These are phyloP conservation scores for Colletotrichum musicola DNA, from an alignment of 2,329 filamentous ascomycete species.

Conservation along the genomic window DNA sequence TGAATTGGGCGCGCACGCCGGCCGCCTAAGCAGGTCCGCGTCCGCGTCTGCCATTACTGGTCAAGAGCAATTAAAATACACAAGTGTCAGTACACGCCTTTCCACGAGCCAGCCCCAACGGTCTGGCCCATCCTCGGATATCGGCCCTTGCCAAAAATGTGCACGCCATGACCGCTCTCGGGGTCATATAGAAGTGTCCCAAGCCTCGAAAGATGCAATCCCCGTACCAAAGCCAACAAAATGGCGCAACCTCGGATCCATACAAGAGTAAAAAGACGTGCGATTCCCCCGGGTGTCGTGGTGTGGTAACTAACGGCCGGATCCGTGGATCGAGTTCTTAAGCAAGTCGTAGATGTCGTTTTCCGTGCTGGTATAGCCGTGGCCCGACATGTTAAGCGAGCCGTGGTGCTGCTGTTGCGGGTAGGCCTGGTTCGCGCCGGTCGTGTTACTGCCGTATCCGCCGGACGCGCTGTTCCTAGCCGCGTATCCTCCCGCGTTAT, in stretches of 20 bases:
- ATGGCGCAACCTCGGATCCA: too few species aligned
- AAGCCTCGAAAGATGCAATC: too few species aligned
- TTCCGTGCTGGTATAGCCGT: slow-evolving; percentile 19
- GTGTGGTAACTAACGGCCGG: slow-evolving; percentile 7
- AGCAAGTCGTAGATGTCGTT: slow-evolving; percentile 34
- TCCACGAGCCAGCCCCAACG: too few species aligned
- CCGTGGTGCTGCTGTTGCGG: slow-evolving; percentile 34
- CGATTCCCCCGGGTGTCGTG: neutral
- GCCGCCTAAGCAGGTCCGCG: neutral
- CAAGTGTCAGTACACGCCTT: neutral
- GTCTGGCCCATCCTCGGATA: too few species aligned
- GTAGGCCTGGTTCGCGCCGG: slow-evolving; percentile 18
- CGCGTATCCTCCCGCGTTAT: slow-evolving; percentile 19
- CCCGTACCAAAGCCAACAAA: too few species aligned
- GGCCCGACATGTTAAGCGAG: slow-evolving; percentile 17
- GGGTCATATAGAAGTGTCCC: too few species aligned
- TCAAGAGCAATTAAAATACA: neutral
- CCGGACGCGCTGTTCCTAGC: slow-evolving; percentile 9
- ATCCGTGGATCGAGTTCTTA: slow-evolving; percentile 27
- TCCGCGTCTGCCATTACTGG: neutral
- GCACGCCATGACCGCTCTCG: too few species aligned
- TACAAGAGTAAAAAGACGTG: too few species aligned
- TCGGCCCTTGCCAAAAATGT: too few species aligned
- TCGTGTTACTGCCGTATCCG: slow-evolving; percentile 12
- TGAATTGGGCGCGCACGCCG: too few species aligned